phyloP scores from a whole-genome alignment of 1,284 basidiomycete genomes.

The Ustilago lituana region DNA sequence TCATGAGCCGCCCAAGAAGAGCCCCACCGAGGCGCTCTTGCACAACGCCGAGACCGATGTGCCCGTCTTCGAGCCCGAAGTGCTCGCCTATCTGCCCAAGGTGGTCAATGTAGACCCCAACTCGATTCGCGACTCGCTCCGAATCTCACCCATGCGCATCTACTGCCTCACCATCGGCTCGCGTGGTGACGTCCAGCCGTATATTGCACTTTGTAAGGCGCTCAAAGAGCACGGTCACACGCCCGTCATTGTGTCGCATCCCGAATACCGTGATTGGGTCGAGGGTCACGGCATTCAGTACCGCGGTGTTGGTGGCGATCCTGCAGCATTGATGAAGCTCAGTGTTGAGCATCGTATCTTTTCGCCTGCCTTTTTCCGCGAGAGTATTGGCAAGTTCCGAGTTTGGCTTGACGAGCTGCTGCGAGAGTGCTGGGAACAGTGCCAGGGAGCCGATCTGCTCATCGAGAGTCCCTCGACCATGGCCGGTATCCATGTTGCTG shows the following conservation, averaged over 20 bases:
- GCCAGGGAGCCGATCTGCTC: slow-evolving; percentile 59
- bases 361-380: slow-evolving; percentile 51
- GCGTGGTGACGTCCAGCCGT: slow-evolving; percentile 72
- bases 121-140: slow-evolving; percentile 8
- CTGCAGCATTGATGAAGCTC: slow-evolving; percentile 59
- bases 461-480: slow-evolving; percentile 62
- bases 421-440: slow-evolving; percentile 49
- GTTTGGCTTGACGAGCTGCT: slow-evolving; percentile 62
- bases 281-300: slow-evolving; percentile 66
- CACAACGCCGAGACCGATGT: slow-evolving; percentile 17
- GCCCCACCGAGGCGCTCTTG: slow-evolving; percentile 11
- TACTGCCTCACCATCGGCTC: slow-evolving; percentile 71
- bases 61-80: slow-evolving; percentile 29
- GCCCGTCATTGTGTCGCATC: slow-evolving; percentile 75
- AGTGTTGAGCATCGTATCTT: slow-evolving; percentile 56
- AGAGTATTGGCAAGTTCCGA: slow-evolving; percentile 57
- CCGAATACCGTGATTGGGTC: slow-evolving; percentile 74
- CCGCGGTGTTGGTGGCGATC: slow-evolving; percentile 57
- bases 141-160: slow-evolving; percentile 50
- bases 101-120: slow-evolving; percentile 42
- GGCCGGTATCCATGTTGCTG: slow-evolving; percentile 63
- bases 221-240: slow-evolving; percentile 70
- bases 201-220: slow-evolving; percentile 71
- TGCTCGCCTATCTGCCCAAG: slow-evolving; percentile 42
- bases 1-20: not conserved